These are phyloP conservation scores for Macaranga tanarius DNA, from an alignment of 441 rosid species.

Conservation along the genomic window DNA sequence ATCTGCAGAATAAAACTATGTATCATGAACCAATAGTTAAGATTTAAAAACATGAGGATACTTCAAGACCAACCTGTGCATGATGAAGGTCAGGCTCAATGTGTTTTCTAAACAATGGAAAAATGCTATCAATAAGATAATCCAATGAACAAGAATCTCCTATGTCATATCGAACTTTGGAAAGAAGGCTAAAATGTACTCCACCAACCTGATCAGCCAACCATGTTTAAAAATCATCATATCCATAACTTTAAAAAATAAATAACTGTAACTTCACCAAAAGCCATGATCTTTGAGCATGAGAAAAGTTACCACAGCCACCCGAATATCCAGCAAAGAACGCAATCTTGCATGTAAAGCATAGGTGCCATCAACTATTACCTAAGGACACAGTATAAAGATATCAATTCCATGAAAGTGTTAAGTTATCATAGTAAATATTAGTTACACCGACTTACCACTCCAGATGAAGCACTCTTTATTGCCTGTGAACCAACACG, in stretches of 20 bases:
- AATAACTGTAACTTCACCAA: constrained; percentile 17
- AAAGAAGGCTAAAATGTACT: constrained; percentile 96
- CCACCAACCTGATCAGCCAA: constrained; percentile 82
- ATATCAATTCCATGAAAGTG: constrained; percentile 22
- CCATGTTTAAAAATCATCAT: constrained; percentile 25
- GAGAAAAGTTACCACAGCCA: constrained; percentile 79
- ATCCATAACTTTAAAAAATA: background rate
- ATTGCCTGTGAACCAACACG: constrained; percentile 54
- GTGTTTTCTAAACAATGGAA: constrained; percentile 93
- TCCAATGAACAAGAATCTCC: constrained; percentile 96
- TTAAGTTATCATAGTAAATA: constrained; percentile 18
- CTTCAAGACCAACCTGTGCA: constrained; percentile 77
- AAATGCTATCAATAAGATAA: constrained; percentile 94
- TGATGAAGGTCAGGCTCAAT: constrained; percentile 99
- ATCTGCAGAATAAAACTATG: constrained; percentile 62
- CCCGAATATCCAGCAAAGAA: constrained; percentile 95
- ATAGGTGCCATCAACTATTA: constrained; percentile 97
- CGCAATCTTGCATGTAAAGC: constrained; percentile 93
- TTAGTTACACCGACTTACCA: constrained; percentile 50
- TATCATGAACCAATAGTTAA: constrained; percentile 32
- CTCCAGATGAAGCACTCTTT: constrained; percentile 67
- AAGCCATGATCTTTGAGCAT: constrained; percentile 13
- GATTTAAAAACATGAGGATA: constrained; percentile 21
- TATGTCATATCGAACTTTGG: constrained; percentile 94
- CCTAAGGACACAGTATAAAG: constrained; percentile 45